These are phyloP conservation scores for Brettanomyces anomalus DNA, from an alignment of 805 yeast species.

Conservation along the genomic window DNA sequence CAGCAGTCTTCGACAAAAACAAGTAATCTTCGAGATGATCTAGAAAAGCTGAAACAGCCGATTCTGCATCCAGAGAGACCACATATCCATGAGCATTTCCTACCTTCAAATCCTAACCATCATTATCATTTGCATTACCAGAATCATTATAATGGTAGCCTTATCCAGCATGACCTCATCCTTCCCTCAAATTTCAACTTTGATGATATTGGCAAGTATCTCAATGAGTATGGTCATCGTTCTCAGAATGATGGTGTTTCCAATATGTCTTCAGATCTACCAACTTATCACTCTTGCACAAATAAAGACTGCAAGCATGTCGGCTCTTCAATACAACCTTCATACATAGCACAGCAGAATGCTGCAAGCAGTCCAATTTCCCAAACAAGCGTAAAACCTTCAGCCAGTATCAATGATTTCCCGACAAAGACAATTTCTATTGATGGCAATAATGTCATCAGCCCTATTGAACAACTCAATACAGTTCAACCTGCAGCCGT, in stretches of 20 bases:
- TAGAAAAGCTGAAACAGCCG: neutral
- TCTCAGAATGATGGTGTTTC: slow-evolving; percentile 2
- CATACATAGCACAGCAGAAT: too few species aligned
- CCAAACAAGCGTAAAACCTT: neutral
- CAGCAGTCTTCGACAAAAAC: slow-evolving; percentile 1
- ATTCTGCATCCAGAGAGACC: neutral
- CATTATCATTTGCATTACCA: slow-evolving; percentile 25
- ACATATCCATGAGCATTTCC: slow-evolving; percentile 2
- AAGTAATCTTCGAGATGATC: slow-evolving; percentile 3
- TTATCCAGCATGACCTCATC: slow-evolving; percentile 21
- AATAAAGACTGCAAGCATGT: slow-evolving; percentile 1
- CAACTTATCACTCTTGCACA: neutral
- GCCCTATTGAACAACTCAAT: slow-evolving; percentile 10
- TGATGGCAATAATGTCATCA: neutral
- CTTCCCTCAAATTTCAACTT: slow-evolving; percentile 12
- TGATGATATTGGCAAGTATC: neutral
- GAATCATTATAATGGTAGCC: slow-evolving; percentile 18
- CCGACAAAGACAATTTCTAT: neutral
- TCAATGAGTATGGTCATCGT: slow-evolving; percentile 21
- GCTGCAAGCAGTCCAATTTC: too few species aligned
- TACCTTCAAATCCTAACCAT: slow-evolving; percentile 8
- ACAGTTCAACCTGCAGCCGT: neutral
- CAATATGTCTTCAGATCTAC: neutral
- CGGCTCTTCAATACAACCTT: neutral
- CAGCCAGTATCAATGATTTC: neutral